A percentile compares a stretch with the other conserved stretches of the same genome.
Conservation (phyloP, 345 rosid genomes). For the Eutrema heterophyllum region DNA sequence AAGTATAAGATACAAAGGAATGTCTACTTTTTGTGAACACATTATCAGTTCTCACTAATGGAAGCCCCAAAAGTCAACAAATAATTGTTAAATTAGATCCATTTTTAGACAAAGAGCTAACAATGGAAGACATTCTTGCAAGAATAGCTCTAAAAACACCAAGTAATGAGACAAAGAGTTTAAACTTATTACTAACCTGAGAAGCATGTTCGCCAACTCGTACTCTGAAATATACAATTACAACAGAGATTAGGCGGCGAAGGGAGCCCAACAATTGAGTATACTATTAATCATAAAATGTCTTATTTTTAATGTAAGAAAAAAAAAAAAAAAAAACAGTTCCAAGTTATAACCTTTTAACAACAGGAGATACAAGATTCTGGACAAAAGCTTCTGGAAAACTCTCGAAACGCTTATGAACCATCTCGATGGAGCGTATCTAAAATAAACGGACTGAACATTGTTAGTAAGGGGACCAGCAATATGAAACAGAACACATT, state of each 20-base stretch:
- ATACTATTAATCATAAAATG: background rate
- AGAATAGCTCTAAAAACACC: background rate
- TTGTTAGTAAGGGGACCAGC: constrained; percentile 6
- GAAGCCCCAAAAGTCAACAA: background rate
- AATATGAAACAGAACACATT: constrained; percentile 11
- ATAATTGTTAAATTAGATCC: background rate
- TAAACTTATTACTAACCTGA: constrained; percentile 49
- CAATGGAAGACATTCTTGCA: background rate
- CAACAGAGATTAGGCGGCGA: constrained; percentile 1
- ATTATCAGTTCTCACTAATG: background rate
- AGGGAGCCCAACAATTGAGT: background rate
- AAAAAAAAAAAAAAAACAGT: background rate
- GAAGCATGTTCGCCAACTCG: constrained; percentile 52
- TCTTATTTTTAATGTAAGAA: background rate
- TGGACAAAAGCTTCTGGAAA: constrained; percentile 88
- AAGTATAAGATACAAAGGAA: background rate
- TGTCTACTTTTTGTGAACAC: background rate
- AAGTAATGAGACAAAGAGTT: constrained; percentile 2
- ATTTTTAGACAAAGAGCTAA: constrained; percentile 9
- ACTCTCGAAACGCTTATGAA: constrained; percentile 97
- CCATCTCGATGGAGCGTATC: constrained; percentile 95
- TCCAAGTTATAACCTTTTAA: constrained; percentile 44
- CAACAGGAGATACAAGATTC: constrained; percentile 70
- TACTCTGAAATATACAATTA: constrained; percentile 46
- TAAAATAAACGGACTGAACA: constrained; percentile 27